A percentile compares a stretch with the other conserved stretches of the same genome.
Evolutionary conservation across 192 early-diverging fungal species (phyloP).

Genomic region (Gamsiella multidivaricata): DNA sequence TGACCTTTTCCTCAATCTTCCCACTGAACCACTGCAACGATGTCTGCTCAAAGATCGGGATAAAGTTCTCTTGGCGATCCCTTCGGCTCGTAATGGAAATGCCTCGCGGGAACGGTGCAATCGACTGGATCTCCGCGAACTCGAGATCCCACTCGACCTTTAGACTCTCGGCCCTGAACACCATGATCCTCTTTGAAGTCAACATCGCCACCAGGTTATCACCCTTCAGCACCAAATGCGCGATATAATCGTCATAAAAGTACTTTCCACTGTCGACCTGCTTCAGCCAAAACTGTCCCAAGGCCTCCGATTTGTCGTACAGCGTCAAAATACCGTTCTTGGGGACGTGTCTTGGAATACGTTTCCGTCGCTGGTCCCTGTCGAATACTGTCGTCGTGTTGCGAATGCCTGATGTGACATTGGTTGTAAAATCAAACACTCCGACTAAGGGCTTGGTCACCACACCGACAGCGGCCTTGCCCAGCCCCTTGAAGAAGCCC

Average conservation of each 20-base stretch:
- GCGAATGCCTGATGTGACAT: conserved; percentile 88
- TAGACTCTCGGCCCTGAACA: conserved; percentile 75
- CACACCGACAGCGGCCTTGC: conserved; percentile 92
- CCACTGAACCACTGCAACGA: conserved; percentile 76
- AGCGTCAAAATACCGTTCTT: conserved; percentile 86
- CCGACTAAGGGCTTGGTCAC: conserved; percentile 97
- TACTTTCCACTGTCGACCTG: conserved; percentile 81
- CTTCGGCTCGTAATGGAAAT: conserved; percentile 75
- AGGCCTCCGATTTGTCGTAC: conserved; percentile 72
- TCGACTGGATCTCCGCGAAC: conserved; percentile 77
- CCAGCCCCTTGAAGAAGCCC: conserved; percentile 96
- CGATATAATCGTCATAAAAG: conserved; percentile 86
- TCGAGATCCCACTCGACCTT: conserved; percentile 88
- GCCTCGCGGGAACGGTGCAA: conserved; percentile 75
- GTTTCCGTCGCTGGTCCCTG: conserved; percentile 83
- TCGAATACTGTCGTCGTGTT: conserved; percentile 94
- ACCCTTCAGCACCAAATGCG: conserved; percentile 83
- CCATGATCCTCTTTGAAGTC: conserved; percentile 81
- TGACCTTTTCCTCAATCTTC: conserved; percentile 76
- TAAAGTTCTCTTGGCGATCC: conserved; percentile 73
- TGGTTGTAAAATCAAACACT: conserved; percentile 93
- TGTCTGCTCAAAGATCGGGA: conserved; percentile 73
- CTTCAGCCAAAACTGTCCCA: conserved; percentile 89
- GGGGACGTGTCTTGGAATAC: conserved; percentile 87
- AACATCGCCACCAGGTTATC: conserved; percentile 90